A percentile compares a stretch with the other conserved stretches of the same genome.
These are phyloP conservation scores for Elsinoe perseae DNA, from an alignment of 2,329 filamentous ascomycete species.

Conservation along the genomic window DNA sequence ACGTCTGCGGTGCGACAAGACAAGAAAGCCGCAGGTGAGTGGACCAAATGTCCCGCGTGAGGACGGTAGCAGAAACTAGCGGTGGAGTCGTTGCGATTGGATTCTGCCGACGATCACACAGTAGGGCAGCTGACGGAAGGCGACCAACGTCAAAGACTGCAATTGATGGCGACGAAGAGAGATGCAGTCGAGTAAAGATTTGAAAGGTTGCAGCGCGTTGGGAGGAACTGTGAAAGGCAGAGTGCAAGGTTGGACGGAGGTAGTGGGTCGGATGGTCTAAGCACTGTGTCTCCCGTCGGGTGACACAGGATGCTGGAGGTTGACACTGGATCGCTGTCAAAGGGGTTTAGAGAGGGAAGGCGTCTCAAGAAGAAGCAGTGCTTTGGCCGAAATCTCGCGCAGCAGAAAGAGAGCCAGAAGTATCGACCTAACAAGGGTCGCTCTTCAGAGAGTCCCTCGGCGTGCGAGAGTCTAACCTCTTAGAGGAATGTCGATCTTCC, in stretches of 20 bases:
- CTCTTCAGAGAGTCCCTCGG: not conserved
- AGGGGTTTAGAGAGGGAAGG: not conserved
- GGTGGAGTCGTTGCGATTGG: slow-evolving; percentile 12
- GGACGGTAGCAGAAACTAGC: slow-evolving; percentile 9
- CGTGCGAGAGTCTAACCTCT: not conserved
- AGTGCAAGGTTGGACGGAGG: not conserved
- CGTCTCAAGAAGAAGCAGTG: slow-evolving; percentile 4
- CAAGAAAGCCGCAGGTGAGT: not conserved
- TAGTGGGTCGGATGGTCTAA: slow-evolving; percentile 12
- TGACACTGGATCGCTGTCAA: slow-evolving; percentile 7
- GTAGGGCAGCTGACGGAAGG: not conserved
- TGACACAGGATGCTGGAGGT: slow-evolving; percentile 6
- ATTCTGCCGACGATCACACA: slow-evolving; percentile 7
- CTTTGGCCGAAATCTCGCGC: not conserved
- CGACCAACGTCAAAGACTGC: not conserved
- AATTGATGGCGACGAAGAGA: not conserved
- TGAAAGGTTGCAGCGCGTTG: not conserved
- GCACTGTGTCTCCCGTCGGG: slow-evolving; percentile 7
- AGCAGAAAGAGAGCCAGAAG: not conserved
- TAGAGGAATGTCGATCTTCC: not conserved
- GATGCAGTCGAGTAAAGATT: not conserved
- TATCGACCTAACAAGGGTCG: not conserved
- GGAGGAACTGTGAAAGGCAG: not conserved
- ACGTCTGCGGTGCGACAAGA: slow-evolving; percentile 12
- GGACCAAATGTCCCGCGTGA: slow-evolving; percentile 6